A percentile compares a stretch with the other conserved stretches of the same genome.
Conservation (phyloP, 768 basidiomycete species). For the Auricularia cornea region DNA sequence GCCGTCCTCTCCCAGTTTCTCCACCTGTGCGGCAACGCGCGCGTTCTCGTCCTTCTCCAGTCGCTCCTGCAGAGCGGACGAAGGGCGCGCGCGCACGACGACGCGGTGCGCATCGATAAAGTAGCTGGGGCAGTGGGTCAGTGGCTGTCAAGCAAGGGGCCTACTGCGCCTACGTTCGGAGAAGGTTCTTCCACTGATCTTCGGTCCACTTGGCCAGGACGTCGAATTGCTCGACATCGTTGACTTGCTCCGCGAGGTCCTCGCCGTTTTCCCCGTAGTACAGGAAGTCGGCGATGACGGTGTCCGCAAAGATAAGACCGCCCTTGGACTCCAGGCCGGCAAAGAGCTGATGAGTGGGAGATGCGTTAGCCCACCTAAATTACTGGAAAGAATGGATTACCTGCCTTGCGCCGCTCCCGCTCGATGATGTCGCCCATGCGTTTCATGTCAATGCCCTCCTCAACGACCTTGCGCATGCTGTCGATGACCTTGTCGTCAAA, state of each 20-base stretch:
- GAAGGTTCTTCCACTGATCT: constrained; percentile 65
- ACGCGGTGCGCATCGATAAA: constrained; percentile 64
- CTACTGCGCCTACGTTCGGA: constrained; percentile 72
- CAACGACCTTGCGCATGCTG: constrained; percentile 59
- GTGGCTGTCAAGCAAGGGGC: too few species aligned
- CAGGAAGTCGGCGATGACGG: constrained; percentile 74
- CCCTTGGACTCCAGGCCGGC: constrained; percentile 78
- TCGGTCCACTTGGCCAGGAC: constrained; percentile 62
- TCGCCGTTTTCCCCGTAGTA: constrained; percentile 81
- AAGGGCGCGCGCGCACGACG: constrained; percentile 83
- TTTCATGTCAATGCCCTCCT: constrained; percentile 80
- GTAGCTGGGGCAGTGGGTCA: constrained; percentile 44
- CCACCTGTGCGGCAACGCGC: constrained; percentile 61
- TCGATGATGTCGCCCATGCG: constrained; percentile 82
- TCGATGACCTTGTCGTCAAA: constrained; percentile 61
- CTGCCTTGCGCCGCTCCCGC: constrained; percentile 79
- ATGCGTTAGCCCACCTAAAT: background rate
- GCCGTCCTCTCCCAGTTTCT: constrained; percentile 69
- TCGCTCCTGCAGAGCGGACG: constrained; percentile 69
- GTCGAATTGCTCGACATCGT: constrained; percentile 69
- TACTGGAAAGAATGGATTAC: constrained; percentile 5
- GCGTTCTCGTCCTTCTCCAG: constrained; percentile 76
- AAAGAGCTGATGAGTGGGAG: constrained; percentile 48
- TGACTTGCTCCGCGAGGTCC: constrained; percentile 61
- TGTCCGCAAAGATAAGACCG: constrained; percentile 68